These are phyloP conservation scores for Botryobasidium botryosum DNA, from an alignment of 768 basidiomycete species.

Conservation along the genomic window DNA sequence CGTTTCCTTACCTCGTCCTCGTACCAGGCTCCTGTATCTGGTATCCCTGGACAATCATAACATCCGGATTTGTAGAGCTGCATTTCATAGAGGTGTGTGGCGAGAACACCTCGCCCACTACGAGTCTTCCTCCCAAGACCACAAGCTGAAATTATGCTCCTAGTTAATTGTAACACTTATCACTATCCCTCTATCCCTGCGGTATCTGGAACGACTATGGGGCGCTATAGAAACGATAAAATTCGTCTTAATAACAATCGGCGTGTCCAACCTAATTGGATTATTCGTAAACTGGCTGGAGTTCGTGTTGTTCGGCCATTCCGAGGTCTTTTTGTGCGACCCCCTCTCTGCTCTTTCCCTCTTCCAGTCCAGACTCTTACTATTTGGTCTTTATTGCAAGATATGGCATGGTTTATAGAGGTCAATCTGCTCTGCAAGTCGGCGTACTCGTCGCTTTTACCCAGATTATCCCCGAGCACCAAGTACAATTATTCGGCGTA, in stretches of 20 bases:
- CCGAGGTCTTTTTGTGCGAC: slow-evolving; percentile 62
- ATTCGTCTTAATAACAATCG: slow-evolving; percentile 66
- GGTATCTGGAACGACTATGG: slow-evolving; percentile 92
- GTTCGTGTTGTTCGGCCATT: slow-evolving; percentile 46
- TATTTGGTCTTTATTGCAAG: slow-evolving; percentile 27
- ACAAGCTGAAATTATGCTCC: not conserved
- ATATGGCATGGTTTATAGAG: slow-evolving; percentile 79
- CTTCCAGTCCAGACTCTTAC: no score
- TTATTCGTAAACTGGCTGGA: slow-evolving; percentile 83
- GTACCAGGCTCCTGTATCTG: slow-evolving; percentile 68
- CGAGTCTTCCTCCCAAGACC: no score
- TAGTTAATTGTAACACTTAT: slow-evolving; percentile 67
- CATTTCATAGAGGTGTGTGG: slow-evolving; percentile 62
- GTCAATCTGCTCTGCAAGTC: slow-evolving; percentile 81
- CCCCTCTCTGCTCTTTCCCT: no score
- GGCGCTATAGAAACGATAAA: slow-evolving; percentile 71
- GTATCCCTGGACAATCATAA: slow-evolving; percentile 90
- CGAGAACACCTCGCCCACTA: no score
- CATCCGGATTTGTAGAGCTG: slow-evolving; percentile 73
- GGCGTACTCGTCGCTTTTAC: slow-evolving; percentile 91
- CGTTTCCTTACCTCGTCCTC: slow-evolving; percentile 54
- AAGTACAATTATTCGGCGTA: slow-evolving; percentile 80
- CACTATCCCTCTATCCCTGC: slow-evolving; percentile 62
- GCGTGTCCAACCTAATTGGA: slow-evolving; percentile 74
- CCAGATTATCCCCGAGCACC: slow-evolving; percentile 94